Evolutionary conservation across 2,329 filamentous ascomycete species (phyloP).

Genomic region (Pestalotiopsis sp.): DNA sequence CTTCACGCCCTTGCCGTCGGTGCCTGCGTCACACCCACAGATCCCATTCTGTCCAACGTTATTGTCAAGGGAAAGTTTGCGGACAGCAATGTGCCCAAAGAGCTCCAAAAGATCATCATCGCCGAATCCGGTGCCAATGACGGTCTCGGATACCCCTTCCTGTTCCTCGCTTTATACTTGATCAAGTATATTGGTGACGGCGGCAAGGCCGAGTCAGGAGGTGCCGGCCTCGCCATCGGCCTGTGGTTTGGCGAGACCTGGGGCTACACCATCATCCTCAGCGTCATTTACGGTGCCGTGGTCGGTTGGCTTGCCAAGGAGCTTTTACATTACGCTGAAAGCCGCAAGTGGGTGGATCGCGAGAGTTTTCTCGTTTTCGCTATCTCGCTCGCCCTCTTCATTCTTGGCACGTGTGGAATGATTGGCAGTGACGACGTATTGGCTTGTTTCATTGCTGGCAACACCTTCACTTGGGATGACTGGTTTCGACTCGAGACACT

Average conservation of each 20-base stretch:
- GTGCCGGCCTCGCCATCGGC: constrained; percentile 68
- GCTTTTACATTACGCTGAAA: constrained; percentile 81
- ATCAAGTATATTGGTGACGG: constrained; percentile 73
- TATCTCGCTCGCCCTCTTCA: constrained; percentile 82
- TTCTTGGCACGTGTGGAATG: constrained; percentile 84
- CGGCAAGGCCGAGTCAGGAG: constrained; percentile 57
- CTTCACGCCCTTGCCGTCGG: constrained; percentile 80
- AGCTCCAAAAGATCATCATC: constrained; percentile 78
- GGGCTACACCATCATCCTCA: constrained; percentile 81
- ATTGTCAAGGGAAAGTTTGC: constrained; percentile 95
- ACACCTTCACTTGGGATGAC: constrained; percentile 89
- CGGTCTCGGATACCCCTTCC: constrained; percentile 84
- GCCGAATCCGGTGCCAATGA: constrained; percentile 89
- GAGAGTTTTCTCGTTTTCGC: constrained; percentile 89
- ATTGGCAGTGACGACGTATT: constrained; percentile 88
- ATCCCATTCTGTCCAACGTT: constrained; percentile 83
- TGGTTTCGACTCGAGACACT: constrained; percentile 90
- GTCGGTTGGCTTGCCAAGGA: constrained; percentile 84
- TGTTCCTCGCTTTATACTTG: constrained; percentile 83
- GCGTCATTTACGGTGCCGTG: constrained; percentile 73
- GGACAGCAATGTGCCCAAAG: constrained; percentile 83
- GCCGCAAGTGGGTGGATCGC: constrained; percentile 78
- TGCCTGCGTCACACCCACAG: constrained; percentile 89
- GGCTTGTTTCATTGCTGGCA: constrained; percentile 90
- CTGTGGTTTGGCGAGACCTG: constrained; percentile 86